A percentile compares a stretch with the other conserved stretches of the same genome.
phyloP scores from a whole-genome alignment of 2,329 filamentous ascomycete species.

The Aphanocladium album region DNA sequence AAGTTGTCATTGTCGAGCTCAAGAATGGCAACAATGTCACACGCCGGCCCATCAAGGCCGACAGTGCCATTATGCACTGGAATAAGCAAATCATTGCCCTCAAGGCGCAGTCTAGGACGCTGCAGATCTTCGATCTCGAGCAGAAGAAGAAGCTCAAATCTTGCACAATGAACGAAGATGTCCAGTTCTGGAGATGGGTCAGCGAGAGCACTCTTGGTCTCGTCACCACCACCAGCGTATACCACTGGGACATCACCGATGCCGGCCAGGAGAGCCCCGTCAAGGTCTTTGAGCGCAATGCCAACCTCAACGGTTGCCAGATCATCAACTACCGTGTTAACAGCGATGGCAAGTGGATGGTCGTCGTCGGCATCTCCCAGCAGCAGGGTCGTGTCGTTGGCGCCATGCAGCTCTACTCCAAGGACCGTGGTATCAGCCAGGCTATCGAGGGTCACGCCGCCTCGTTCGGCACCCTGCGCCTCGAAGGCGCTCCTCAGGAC shows the following conservation, averaged over 20 bases:
- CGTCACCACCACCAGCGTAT: constrained; percentile 85
- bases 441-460: constrained; percentile 96
- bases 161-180: constrained; percentile 91
- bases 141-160: constrained; percentile 96
- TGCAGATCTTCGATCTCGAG: constrained; percentile 95
- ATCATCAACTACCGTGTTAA: constrained; percentile 99
- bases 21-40: constrained; percentile 97
- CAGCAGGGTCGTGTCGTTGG: constrained; percentile 91
- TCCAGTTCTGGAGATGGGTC: constrained; percentile 99
- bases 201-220: constrained; percentile 82
- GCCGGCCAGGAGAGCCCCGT: constrained; percentile 70
- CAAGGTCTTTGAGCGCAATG: constrained; percentile 92
- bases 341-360: constrained; percentile 96
- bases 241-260: constrained; percentile 97
- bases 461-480: constrained; percentile 80
- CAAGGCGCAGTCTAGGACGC: constrained; percentile 86
- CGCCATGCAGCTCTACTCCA: constrained; percentile 95
- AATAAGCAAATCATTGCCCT: constrained; percentile 91
- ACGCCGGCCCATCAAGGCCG: constrained; percentile 92
- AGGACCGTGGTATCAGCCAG: constrained; percentile 93
- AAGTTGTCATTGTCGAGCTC: constrained; percentile 96
- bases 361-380: constrained; percentile 91
- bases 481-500: constrained; percentile 84
- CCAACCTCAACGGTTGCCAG: constrained; percentile 85
- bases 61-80: constrained; percentile 99